Conservation (phyloP, 2,329 filamentous ascomycete genomes). For the Penicillium sp. region DNA sequence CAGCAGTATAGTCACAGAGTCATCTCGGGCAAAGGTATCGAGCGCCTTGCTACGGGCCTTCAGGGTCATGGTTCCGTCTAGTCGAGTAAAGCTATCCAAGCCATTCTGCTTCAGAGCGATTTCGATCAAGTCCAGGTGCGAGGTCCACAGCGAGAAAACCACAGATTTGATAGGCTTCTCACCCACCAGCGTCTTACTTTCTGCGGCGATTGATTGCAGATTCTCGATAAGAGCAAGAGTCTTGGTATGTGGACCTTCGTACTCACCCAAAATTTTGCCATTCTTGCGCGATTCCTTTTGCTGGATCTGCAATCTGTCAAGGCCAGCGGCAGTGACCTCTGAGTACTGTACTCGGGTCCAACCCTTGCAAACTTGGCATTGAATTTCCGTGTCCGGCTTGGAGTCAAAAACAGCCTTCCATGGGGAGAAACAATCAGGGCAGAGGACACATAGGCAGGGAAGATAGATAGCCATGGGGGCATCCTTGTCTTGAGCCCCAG, state of each 20-base stretch:
- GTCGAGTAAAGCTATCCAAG: slow-evolving; percentile 68
- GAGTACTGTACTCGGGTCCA: slow-evolving; percentile 68
- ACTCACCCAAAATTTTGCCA: slow-evolving; percentile 66
- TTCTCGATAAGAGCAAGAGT: slow-evolving; percentile 80
- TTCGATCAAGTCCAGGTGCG: slow-evolving; percentile 89
- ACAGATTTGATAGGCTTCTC: slow-evolving; percentile 87
- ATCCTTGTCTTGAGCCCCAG: slow-evolving; percentile 55
- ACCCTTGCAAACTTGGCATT: slow-evolving; percentile 70
- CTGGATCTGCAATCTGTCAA: slow-evolving; percentile 59
- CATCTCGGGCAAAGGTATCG: slow-evolving; percentile 74
- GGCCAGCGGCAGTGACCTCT: slow-evolving; percentile 65
- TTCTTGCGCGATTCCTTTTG: slow-evolving; percentile 47
- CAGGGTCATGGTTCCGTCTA: slow-evolving; percentile 88
- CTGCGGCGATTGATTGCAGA: slow-evolving; percentile 65
- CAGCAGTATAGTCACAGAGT: slow-evolving; percentile 74
- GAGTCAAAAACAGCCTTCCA: slow-evolving; percentile 60
- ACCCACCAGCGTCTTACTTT: slow-evolving; percentile 56
- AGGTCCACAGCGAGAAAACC: slow-evolving; percentile 95
- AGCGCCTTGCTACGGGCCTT: slow-evolving; percentile 73
- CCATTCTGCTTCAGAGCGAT: slow-evolving; percentile 67
- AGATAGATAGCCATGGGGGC: slow-evolving; percentile 72
- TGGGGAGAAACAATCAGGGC: slow-evolving; percentile 68
- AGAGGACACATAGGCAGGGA: slow-evolving; percentile 84
- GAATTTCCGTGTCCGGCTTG: slow-evolving; percentile 52
- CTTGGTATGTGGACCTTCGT: slow-evolving; percentile 88